phyloP scores from a whole-genome alignment of 2,329 filamentous ascomycete species.

The Penicillium italicum region DNA sequence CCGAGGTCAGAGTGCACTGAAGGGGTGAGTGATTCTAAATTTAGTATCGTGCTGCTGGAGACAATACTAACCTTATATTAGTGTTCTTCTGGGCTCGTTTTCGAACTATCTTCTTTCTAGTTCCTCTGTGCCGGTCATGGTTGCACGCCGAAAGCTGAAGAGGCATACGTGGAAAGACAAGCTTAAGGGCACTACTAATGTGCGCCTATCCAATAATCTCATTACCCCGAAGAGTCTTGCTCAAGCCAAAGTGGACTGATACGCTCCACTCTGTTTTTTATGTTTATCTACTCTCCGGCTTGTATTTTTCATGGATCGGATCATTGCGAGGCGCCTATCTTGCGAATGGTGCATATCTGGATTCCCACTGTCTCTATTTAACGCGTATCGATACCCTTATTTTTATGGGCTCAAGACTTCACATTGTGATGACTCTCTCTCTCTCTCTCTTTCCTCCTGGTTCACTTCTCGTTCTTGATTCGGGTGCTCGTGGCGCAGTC shows the following conservation, averaged over 20 bases:
- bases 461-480: neutral
- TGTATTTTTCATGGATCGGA: conserved; percentile 2
- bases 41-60: neutral
- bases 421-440: neutral
- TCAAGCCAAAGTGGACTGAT: conserved; percentile 71
- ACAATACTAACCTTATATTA: conserved; percentile 39
- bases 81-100: conserved; percentile 91
- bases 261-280: neutral
- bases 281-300: neutral
- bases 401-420: neutral
- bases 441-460: neutral
- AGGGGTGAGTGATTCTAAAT: conserved; percentile 63
- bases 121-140: conserved; percentile 96
- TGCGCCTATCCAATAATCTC: conserved; percentile 78
- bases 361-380: neutral
- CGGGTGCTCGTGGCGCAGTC: neutral
- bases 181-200: conserved; percentile 56
- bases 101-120: conserved; percentile 97
- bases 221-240: conserved; percentile 66
- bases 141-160: conserved; percentile 81
- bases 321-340: neutral
- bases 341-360: neutral
- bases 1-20: conserved; percentile 83
- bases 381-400: conserved; percentile 7
- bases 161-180: conserved; percentile 74